Evolutionary conservation across 768 basidiomycete genomes (phyloP).

Genomic region (Lentinula sp.): DNA sequence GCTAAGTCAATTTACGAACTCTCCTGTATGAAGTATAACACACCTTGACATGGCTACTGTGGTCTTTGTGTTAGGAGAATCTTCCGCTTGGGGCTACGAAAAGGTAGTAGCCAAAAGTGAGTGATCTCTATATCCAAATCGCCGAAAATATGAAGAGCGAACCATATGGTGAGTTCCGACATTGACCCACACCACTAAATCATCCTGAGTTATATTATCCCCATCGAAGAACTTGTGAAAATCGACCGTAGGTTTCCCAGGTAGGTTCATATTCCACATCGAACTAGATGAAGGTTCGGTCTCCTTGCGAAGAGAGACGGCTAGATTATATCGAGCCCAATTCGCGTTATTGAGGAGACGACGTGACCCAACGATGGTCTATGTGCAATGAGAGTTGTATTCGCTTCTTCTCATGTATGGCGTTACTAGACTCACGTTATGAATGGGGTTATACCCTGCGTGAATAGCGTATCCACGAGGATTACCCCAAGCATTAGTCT

Average conservation of each 20-base stretch:
- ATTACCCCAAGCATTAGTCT: conserved; percentile 50
- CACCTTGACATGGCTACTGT: conserved; percentile 51
- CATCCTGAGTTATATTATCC: conserved; percentile 58
- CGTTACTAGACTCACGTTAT: conserved; percentile 32
- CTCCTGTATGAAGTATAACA: conserved; percentile 1
- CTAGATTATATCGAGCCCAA: conserved; percentile 61
- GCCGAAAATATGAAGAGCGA: neutral
- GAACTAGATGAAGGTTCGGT: conserved; percentile 51
- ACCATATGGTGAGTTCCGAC: conserved; percentile 64
- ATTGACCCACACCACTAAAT: conserved; percentile 63
- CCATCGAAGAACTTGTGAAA: conserved; percentile 61
- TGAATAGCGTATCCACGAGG: conserved; percentile 58
- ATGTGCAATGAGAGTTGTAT: neutral
- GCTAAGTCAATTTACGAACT: neutral
- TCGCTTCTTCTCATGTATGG: neutral
- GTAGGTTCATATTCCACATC: conserved; percentile 61
- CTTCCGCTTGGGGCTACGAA: conserved; percentile 53
- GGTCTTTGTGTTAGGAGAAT: conserved; percentile 55
- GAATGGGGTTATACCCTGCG: conserved; percentile 48
- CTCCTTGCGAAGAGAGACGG: conserved; percentile 54
- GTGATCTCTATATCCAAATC: too few relatives aligned
- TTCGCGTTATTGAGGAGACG: conserved; percentile 56
- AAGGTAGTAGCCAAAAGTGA: too few relatives aligned
- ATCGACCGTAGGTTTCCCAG: conserved; percentile 47
- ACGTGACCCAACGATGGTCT: conserved; percentile 57